Conservation (phyloP, 2,329 filamentous ascomycete genomes). For the Cercospora berteroae region DNA sequence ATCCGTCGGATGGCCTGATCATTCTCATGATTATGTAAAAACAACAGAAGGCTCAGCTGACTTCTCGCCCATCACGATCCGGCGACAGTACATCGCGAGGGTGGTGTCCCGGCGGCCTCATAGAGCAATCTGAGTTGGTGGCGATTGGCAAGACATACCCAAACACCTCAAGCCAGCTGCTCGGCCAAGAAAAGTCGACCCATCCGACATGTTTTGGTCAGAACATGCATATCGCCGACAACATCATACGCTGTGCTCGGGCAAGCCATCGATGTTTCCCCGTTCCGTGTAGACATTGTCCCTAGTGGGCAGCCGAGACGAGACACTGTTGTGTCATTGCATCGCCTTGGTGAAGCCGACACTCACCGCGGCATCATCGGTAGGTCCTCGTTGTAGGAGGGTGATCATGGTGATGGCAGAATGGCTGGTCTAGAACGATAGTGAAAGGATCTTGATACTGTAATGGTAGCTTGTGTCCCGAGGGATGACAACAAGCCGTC, state of each 20-base stretch:
- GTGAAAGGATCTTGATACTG: neutral
- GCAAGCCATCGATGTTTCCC: neutral
- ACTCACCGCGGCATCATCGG: neutral
- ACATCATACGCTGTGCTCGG: neutral
- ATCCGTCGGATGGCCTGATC: neutral
- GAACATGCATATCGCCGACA: neutral
- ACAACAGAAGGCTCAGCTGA: neutral
- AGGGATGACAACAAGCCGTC: neutral
- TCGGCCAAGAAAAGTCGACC: neutral
- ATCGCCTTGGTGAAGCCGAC: neutral
- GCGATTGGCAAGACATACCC: neutral
- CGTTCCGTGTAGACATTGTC: neutral
- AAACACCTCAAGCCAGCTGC: neutral
- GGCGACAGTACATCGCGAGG: neutral
- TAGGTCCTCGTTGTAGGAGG: neutral
- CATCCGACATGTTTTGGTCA: neutral
- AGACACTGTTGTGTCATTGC: neutral
- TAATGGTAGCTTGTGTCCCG: constrained; percentile 4
- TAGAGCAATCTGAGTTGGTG: neutral
- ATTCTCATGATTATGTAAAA: neutral
- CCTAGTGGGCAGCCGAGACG: neutral
- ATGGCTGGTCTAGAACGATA: neutral
- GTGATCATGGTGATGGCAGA: neutral
- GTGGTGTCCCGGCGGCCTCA: neutral
- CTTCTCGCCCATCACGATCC: neutral